phyloP scores from a whole-genome alignment of 495 filamentous ascomycete species.

The Venustampulla echinocandica region DNA sequence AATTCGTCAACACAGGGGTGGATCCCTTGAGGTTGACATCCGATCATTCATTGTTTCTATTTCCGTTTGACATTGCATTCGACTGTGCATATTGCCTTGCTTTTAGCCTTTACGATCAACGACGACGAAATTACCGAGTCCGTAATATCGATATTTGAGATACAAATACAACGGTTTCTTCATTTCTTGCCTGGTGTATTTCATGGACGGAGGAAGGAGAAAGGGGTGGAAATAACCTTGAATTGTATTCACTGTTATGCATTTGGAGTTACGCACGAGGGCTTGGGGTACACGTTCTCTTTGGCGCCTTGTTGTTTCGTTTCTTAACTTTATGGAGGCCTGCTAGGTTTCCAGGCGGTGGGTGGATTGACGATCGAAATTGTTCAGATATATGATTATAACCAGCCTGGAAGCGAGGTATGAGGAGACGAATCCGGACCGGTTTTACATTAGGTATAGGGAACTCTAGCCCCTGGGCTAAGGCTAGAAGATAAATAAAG shows the following conservation, averaged over 20 bases:
- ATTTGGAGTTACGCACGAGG: conserved; percentile 6
- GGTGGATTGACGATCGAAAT: conserved; percentile 12
- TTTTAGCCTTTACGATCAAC: conserved; percentile 23
- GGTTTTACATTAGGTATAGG: too few species aligned
- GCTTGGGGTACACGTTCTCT: conserved; percentile 19
- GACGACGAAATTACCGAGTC: conserved; percentile 21
- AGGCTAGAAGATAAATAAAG: too few species aligned
- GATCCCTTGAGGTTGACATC: conserved; percentile 24
- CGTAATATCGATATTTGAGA: conserved; percentile 17
- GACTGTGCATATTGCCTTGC: conserved; percentile 26
- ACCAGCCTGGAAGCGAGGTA: conserved; percentile 25
- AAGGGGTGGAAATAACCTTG: conserved; percentile 9
- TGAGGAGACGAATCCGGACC: conserved; percentile 15
- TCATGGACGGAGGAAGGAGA: conserved; percentile 5
- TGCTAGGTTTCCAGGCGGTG: not conserved
- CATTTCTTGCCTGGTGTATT: conserved; percentile 4
- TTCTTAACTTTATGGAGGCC: conserved; percentile 7
- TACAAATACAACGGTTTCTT: conserved; percentile 15
- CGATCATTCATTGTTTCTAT: conserved; percentile 24
- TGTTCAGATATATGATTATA: conserved; percentile 24
- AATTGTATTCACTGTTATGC: conserved; percentile 21
- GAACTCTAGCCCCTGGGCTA: too few species aligned
- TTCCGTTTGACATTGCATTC: conserved; percentile 29
- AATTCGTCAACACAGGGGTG: conserved; percentile 20
- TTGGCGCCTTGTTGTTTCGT: conserved; percentile 7